Base-by-base conservation (phyloP, 305 asterid genomes). In the Rubia balearica region DNA sequence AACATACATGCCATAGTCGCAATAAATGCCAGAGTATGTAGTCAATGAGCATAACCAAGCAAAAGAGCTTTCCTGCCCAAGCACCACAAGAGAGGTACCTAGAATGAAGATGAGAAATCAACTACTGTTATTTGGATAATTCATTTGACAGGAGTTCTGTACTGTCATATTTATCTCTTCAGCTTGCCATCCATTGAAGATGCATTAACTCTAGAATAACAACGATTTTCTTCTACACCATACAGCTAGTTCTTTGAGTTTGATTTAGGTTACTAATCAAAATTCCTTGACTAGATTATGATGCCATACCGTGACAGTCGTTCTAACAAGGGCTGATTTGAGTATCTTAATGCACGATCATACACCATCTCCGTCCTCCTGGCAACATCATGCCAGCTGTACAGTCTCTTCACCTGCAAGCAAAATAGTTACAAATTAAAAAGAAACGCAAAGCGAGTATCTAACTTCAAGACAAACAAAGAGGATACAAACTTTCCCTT, bases 351-450 rank as follows among this genome's bases (percentile, higher is more conserved):
- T 70, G 97, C 99, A 68, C 90, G 91, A 71, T 84, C 86, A 45
- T 95, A 95, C 61, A 95, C 99, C 73, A 88, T 88, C 84, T 87
- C 92, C 7, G 98, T 95, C 85, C 99, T 87, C 74, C 80, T 85
- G 70, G 97, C 97, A 71, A 95, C 97, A 75, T 91, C 98, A 74
- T 84, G 97, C 99, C 99, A 95, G 73, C 98, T 95, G 74, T 90
- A 91, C 56, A 95, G 92, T 71, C 87, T 77, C 85, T 90, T 91
- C 85, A 95, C 83, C 99, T 95, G 94, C 69, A 65, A 38, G 51
- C 22, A 57, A 57, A 56, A 56, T 0, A n/a, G 7, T 1, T 10
- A 21, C 33, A 56, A 56, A 56, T 6, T 19, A 3, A 62, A 63
- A 71, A 71, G 38, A 68, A 33, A 60, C 22, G 67, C 38, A 7